A percentile compares a stretch with the other conserved stretches of the same genome.
Conservation (phyloP, 192 early-diverging fungal species). For the Coemansia sp. region DNA sequence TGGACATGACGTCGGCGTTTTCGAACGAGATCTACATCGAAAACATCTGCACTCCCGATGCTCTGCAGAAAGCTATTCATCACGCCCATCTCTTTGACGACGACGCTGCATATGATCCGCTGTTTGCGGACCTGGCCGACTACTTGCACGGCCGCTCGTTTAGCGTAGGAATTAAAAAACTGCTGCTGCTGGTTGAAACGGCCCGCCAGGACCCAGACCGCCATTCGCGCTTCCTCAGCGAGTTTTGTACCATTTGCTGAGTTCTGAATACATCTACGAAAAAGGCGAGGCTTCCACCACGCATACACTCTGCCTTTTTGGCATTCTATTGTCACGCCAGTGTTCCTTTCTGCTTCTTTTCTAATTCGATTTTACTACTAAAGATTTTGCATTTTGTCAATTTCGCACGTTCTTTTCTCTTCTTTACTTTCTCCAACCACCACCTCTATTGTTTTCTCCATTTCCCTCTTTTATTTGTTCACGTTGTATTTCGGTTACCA, state of each 20-base stretch:
- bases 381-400: no score
- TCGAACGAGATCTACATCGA: constrained; percentile 81
- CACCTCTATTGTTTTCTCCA: no score
- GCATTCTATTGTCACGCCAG: no score
- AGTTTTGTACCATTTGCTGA: constrained; percentile 33
- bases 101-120: constrained; percentile 57
- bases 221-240: constrained; percentile 28
- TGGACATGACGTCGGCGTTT: constrained; percentile 87
- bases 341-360: no score
- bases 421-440: no score
- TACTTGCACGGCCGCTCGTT: constrained; percentile 61
- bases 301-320: no score
- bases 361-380: no score
- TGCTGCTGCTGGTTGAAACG: constrained; percentile 89
- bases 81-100: constrained; percentile 69
- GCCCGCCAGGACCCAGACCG: constrained; percentile 75
- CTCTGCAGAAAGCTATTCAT: constrained; percentile 65
- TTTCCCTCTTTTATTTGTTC: background rate
- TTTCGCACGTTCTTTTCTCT: no score
- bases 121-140: constrained; percentile 57
- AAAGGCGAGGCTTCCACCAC: no score
- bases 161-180: constrained; percentile 86
- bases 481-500: background rate
- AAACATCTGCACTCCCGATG: constrained; percentile 66
- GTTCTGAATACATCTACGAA: no score